Percentiles rank a stretch among this genome's conserved stretches.
phyloP scores from a whole-genome alignment of 331 rosid species.

The Malus hybrid region DNA sequence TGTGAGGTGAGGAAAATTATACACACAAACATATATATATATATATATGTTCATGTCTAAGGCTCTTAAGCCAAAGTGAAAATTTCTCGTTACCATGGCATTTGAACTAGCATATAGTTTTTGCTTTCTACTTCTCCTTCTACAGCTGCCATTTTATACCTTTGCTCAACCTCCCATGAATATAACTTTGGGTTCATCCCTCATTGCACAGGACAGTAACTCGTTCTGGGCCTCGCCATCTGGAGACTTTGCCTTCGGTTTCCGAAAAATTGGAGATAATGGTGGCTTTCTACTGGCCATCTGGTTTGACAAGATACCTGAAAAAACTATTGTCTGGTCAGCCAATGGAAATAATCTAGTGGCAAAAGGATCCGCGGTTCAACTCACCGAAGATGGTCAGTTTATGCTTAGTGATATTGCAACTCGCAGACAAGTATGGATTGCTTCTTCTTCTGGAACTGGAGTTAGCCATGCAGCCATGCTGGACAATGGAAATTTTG shows the following conservation, averaged over 20 bases:
- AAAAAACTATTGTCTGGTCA: slow-evolving; percentile 1
- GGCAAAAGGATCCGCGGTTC: neutral
- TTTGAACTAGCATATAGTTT: neutral
- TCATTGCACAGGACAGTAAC: neutral
- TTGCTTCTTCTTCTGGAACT: neutral
- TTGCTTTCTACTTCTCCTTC: neutral
- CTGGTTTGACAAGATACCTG: neutral
- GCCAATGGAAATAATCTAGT: neutral
- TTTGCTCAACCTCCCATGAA: neutral
- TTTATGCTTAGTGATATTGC: neutral
- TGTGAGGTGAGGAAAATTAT: too few relatives aligned
- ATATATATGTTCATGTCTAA: too few relatives aligned
- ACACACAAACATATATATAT: too few relatives aligned
- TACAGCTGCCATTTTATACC: neutral
- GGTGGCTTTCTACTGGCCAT: slow-evolving; percentile 7
- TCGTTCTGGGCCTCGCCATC: neutral
- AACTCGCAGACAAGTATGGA: neutral
- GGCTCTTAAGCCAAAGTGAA: too few relatives aligned
- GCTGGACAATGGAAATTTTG: slow-evolving; percentile 20
- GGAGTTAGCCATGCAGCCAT: slow-evolving; percentile 8
- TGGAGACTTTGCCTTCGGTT: slow-evolving; percentile 8
- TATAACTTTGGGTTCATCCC: neutral
- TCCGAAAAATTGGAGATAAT: neutral
- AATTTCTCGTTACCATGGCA: neutral
- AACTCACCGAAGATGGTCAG: neutral